Evolutionary conservation across 1,284 basidiomycete genomes (phyloP).

Genomic region (Ceratobasidium sp.): DNA sequence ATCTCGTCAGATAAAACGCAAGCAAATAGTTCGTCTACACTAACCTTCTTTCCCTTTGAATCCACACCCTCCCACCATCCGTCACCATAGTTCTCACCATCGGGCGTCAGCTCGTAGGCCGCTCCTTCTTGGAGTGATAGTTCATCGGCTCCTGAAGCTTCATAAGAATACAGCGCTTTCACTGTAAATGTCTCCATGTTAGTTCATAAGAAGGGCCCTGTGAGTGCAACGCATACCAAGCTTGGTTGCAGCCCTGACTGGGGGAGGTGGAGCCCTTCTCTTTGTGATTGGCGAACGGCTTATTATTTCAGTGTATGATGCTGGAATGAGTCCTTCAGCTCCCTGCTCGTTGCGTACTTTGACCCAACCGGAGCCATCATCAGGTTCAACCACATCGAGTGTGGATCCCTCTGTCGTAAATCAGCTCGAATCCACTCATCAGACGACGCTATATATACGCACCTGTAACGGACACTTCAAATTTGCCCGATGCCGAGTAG

Average conservation of each 20-base stretch:
- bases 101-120: slow-evolving; percentile 68
- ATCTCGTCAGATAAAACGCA: background rate
- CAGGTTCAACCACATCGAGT: slow-evolving; percentile 74
- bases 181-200: slow-evolving; percentile 59
- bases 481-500: slow-evolving; percentile 76
- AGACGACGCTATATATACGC: slow-evolving; percentile 50
- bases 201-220: background rate
- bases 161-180: slow-evolving; percentile 74
- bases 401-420: slow-evolving; percentile 63
- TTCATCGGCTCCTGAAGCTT: slow-evolving; percentile 74
- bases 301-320: slow-evolving; percentile 71
- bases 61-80: slow-evolving; percentile 86
- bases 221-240: slow-evolving; percentile 25
- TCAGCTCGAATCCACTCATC: slow-evolving; percentile 6
- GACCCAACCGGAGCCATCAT: slow-evolving; percentile 88
- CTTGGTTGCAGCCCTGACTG: slow-evolving; percentile 20
- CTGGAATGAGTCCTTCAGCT: slow-evolving; percentile 77
- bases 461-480: slow-evolving; percentile 76
- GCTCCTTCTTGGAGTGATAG: slow-evolving; percentile 71
- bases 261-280: slow-evolving; percentile 44
- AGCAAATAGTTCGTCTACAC: background rate
- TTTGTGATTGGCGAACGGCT: slow-evolving; percentile 48
- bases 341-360: slow-evolving; percentile 71
- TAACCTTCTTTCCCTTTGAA: slow-evolving; percentile 63
- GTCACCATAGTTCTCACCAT: slow-evolving; percentile 72